Conservation (phyloP, 1,284 basidiomycete species). For the Ceratobasidium sp. region DNA sequence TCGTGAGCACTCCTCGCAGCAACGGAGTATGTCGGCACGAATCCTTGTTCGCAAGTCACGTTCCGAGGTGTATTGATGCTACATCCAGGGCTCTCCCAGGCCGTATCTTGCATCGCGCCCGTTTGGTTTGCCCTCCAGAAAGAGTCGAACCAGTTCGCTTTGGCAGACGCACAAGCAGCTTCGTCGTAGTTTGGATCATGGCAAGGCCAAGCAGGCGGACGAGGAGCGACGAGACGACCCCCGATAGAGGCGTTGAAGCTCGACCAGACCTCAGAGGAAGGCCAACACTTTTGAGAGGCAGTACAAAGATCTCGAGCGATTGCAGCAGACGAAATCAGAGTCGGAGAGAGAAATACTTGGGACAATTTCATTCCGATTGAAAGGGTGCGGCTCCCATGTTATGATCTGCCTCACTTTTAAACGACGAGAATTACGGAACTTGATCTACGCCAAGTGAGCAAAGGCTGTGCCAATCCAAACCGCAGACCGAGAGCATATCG, state of each 20-base stretch:
- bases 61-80: not conserved
- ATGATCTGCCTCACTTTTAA: too few relatives aligned
- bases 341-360: too few relatives aligned
- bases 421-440: too few relatives aligned
- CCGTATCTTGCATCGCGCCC: conserved; percentile 29
- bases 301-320: conserved; percentile 12
- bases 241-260: conserved; percentile 25
- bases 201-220: not conserved
- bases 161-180: conserved; percentile 18
- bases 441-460: too few relatives aligned
- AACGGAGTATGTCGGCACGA: conserved; percentile 36
- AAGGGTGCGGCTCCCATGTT: too few relatives aligned
- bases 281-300: conserved; percentile 30
- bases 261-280: conserved; percentile 3
- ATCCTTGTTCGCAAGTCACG: conserved; percentile 25
- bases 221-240: conserved; percentile 27
- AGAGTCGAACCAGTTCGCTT: conserved; percentile 36
- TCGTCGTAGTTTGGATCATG: conserved; percentile 27
- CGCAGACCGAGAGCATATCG: too few relatives aligned
- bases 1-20: conserved; percentile 5
- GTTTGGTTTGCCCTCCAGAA: conserved; percentile 43
- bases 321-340: too few relatives aligned
- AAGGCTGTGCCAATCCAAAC: too few relatives aligned
- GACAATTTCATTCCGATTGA: too few relatives aligned
- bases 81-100: conserved; percentile 26